Conservation (phyloP, 129 eudicot genomes). For the Pittosporum tobira region DNA sequence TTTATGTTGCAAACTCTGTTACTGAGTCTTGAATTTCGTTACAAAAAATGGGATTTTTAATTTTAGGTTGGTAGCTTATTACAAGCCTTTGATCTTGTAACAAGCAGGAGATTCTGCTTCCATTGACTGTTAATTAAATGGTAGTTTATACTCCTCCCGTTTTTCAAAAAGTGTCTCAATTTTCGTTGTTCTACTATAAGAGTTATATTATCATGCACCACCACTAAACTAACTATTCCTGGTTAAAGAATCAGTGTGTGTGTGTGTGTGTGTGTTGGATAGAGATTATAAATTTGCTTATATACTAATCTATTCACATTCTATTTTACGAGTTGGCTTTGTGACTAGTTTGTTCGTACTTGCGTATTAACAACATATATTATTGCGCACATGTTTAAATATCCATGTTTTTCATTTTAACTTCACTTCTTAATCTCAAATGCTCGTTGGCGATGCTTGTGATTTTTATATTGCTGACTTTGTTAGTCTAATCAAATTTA, state of each 20-base stretch:
- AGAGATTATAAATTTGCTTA: neutral
- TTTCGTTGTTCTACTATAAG: too few relatives aligned
- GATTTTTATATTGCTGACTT: neutral
- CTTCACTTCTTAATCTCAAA: neutral
- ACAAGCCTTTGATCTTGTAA: neutral
- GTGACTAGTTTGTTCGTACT: neutral
- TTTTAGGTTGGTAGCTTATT: neutral
- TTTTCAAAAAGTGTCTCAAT: too few relatives aligned
- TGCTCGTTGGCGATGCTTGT: neutral
- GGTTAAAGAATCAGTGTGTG: neutral
- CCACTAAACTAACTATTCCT: too few relatives aligned
- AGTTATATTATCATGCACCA: too few relatives aligned
- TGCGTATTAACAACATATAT: neutral
- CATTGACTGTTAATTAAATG: neutral
- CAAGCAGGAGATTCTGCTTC: neutral
- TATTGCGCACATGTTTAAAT: neutral
- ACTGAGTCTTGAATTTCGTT: neutral
- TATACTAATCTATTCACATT: neutral
- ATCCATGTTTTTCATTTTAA: neutral
- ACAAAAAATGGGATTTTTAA: neutral
- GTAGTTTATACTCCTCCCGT: too few relatives aligned
- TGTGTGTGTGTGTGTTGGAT: neutral
- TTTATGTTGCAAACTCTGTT: neutral
- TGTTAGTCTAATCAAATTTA: neutral
- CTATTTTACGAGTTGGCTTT: neutral